Evolutionary conservation across 2,329 filamentous ascomycete species (phyloP).

Genomic region (Claviceps cyperi): DNA sequence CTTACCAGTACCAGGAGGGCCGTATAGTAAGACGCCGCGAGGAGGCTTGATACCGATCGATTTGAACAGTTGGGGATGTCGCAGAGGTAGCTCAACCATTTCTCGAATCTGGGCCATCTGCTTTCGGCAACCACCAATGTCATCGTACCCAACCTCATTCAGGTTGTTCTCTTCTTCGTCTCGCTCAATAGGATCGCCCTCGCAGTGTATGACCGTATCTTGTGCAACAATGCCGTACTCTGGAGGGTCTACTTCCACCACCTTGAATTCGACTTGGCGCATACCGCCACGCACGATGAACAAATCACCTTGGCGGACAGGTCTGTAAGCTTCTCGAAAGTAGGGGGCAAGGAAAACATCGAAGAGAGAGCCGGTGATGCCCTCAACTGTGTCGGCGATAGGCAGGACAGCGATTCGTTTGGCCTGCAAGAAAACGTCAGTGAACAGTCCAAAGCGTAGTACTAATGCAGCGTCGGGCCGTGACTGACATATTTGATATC

Average conservation of each 20-base stretch:
- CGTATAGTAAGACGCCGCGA: conserved; percentile 90
- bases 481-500: conserved; percentile 97
- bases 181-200: conserved; percentile 74
- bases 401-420: conserved; percentile 98
- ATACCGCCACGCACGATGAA: conserved; percentile 97
- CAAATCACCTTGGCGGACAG: conserved; percentile 90
- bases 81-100: conserved; percentile 89
- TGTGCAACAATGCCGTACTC: conserved; percentile 98
- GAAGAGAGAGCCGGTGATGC: conserved; percentile 92
- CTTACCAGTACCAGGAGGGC: conserved; percentile 97
- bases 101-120: conserved; percentile 99
- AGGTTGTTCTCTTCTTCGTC: conserved; percentile 99
- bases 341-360: conserved; percentile 98
- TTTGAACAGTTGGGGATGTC: conserved; percentile 98
- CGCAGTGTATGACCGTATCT: conserved; percentile 97
- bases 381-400: conserved; percentile 95
- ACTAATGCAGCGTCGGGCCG: not conserved
- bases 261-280: conserved; percentile 99
- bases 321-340: conserved; percentile 97
- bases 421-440: conserved; percentile 42
- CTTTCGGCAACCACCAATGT: conserved; percentile 98
- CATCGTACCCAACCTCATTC: conserved; percentile 97
- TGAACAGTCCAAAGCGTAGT: no score
- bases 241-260: conserved; percentile 94
- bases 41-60: conserved; percentile 99